Conservation (phyloP, 1,284 basidiomycete species). For the Marasmius fiardii region DNA sequence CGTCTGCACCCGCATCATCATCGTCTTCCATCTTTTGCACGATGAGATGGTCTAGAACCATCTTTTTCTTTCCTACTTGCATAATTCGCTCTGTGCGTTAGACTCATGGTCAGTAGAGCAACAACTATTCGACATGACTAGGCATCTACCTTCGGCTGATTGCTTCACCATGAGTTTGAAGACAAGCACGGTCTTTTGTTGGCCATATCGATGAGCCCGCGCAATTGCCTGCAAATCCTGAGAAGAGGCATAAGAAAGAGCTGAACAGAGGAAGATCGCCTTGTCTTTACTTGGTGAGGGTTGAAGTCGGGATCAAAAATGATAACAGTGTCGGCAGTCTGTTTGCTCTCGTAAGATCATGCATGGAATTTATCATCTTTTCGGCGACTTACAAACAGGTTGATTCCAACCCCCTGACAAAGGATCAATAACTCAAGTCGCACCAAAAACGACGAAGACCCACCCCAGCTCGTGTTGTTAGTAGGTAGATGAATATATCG, state of each 20-base stretch:
- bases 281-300: slow-evolving; percentile 73
- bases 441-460: slow-evolving; percentile 15
- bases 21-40: slow-evolving; percentile 90
- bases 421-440: slow-evolving; percentile 6
- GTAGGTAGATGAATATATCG: slow-evolving; percentile 86
- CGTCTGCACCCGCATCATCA: slow-evolving; percentile 67
- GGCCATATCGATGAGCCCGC: slow-evolving; percentile 81
- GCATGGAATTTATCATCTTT: background rate
- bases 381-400: slow-evolving; percentile 52
- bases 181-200: slow-evolving; percentile 80
- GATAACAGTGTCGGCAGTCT: slow-evolving; percentile 88
- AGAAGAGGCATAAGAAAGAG: background rate
- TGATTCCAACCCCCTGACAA: slow-evolving; percentile 77
- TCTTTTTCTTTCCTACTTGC: slow-evolving; percentile 86
- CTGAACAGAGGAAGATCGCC: background rate
- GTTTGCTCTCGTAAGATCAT: background rate
- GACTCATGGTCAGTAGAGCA: background rate
- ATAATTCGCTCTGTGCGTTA: slow-evolving; percentile 73
- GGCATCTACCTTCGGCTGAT: slow-evolving; percentile 77
- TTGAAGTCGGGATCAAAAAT: slow-evolving; percentile 95
- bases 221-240: slow-evolving; percentile 88
- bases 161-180: slow-evolving; percentile 92
- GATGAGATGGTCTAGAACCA: slow-evolving; percentile 88
- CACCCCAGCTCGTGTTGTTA: slow-evolving; percentile 95
- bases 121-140: background rate